A percentile compares a stretch with the other conserved stretches of the same genome.
phyloP scores from a whole-genome alignment of 768 basidiomycete species.

The Suillus hirtellus region DNA sequence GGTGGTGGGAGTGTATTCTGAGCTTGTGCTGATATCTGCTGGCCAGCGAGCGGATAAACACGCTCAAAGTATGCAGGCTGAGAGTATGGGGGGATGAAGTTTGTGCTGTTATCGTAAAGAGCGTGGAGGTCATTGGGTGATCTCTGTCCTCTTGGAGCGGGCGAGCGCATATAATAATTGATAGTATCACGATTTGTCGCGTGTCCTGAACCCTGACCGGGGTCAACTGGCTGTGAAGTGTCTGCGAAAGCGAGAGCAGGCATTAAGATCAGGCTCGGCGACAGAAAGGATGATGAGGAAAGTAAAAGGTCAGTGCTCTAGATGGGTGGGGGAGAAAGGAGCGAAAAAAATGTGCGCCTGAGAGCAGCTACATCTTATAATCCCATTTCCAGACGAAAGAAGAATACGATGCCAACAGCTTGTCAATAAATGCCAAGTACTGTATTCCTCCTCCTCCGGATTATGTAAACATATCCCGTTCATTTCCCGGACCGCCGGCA shows the following conservation, averaged over 20 bases:
- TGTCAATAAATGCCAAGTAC: constrained; percentile 10
- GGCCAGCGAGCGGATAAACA: constrained; percentile 11
- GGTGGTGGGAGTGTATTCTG: constrained; percentile 14
- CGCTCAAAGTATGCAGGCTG: constrained; percentile 21
- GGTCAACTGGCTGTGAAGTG: constrained; percentile 10
- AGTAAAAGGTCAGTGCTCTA: constrained; percentile 2
- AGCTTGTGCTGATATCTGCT: constrained; percentile 15
- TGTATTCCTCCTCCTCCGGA: constrained; percentile 16
- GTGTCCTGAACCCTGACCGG: constrained; percentile 4
- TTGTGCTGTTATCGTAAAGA: constrained; percentile 24
- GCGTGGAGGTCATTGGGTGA: constrained; percentile 21
- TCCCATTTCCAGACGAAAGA: constrained; percentile 15
- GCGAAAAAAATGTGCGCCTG: constrained; percentile 31
- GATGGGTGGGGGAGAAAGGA: constrained; percentile 23
- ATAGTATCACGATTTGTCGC: constrained; percentile 10
- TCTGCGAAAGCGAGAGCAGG: constrained; percentile 30
- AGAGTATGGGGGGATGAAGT: constrained; percentile 13
- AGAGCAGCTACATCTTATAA: constrained; percentile 35
- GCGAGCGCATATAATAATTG: constrained; percentile 26
- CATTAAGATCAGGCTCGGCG: constrained; percentile 21
- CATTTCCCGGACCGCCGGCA: constrained; percentile 16
- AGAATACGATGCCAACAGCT: constrained; percentile 15
- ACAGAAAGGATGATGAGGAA: constrained; percentile 4
- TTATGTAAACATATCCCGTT: constrained; percentile 13
- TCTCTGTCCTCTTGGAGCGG: constrained; percentile 21